Percentiles rank a stretch among this genome's conserved stretches.
Conservation (phyloP, 192 early-diverging fungal species). For the Chytriomyces hyalinus region DNA sequence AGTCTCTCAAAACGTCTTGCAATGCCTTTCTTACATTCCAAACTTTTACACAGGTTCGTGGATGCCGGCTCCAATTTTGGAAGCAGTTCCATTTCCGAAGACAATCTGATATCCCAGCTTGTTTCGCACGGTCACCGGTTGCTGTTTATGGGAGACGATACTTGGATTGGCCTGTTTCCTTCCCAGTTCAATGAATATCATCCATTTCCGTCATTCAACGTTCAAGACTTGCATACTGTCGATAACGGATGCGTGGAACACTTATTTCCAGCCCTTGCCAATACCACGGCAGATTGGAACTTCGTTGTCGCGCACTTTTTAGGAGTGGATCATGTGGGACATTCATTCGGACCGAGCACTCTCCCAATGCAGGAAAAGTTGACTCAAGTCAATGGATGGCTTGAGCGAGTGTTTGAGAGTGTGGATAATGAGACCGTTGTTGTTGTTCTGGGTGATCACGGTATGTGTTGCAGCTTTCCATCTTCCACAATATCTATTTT, state of each 20-base stretch:
- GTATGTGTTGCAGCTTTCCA: conserved; percentile 34
- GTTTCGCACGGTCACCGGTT: conserved; percentile 25
- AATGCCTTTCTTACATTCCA: not conserved
- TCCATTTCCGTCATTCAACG: conserved; percentile 65
- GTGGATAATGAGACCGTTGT: conserved; percentile 82
- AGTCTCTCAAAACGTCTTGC: not conserved
- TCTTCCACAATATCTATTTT: not conserved
- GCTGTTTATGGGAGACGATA: conserved; percentile 92
- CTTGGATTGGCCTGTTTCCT: conserved; percentile 90
- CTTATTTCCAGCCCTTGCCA: conserved; percentile 53
- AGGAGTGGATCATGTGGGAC: conserved; percentile 96
- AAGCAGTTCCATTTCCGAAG: conserved; percentile 54
- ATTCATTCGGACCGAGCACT: conserved; percentile 86
- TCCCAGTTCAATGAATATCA: conserved; percentile 55
- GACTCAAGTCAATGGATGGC: conserved; percentile 79
- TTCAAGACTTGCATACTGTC: conserved; percentile 89
- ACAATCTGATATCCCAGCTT: conserved; percentile 60
- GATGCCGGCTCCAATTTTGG: conserved; percentile 67
- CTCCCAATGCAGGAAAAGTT: conserved; percentile 87
- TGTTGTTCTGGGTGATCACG: conserved; percentile 95
- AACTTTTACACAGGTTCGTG: conserved; percentile 44
- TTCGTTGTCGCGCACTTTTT: conserved; percentile 90
- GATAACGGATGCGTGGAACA: conserved; percentile 83
- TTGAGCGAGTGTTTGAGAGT: conserved; percentile 66
- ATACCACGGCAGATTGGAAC: conserved; percentile 62